Percentiles rank a stretch among this genome's conserved stretches.
These are phyloP conservation scores for Colletotrichum tabaci DNA, from an alignment of 2,329 filamentous ascomycete genomes.

Conservation along the genomic window DNA sequence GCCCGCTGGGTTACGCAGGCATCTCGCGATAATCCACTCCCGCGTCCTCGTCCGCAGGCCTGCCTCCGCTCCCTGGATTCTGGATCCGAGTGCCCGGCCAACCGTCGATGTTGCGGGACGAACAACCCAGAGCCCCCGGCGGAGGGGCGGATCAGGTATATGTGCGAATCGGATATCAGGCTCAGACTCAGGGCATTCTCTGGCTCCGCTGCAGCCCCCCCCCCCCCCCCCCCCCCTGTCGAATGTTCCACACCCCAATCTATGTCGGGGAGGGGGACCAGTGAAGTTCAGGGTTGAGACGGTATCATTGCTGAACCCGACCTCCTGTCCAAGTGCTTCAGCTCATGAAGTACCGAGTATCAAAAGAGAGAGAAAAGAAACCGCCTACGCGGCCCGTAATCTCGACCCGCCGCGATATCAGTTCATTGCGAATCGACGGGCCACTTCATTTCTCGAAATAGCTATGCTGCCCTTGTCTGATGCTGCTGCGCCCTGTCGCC, in stretches of 20 bases:
- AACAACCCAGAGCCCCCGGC: slow-evolving; percentile 4
- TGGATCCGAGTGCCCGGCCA: too few relatives aligned
- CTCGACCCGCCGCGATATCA: neutral
- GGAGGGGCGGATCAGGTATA: slow-evolving; percentile 3
- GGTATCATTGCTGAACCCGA: slow-evolving; percentile 15
- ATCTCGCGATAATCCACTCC: neutral
- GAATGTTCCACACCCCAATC: neutral
- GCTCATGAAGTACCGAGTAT: neutral
- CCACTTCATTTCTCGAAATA: neutral
- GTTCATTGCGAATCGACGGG: neutral
- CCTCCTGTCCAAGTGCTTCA: neutral
- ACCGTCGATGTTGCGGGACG: slow-evolving; percentile 2
- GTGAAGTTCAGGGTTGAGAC: slow-evolving; percentile 27
- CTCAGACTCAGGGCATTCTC: slow-evolving; percentile 25
- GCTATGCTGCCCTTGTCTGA: neutral
- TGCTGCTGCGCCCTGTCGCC: slow-evolving; percentile 11
- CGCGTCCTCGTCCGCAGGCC: slow-evolving; percentile 13
- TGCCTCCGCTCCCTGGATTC: neutral
- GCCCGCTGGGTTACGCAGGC: neutral
- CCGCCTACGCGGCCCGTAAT: neutral
- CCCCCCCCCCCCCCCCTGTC: neutral
- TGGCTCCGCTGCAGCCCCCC: slow-evolving; percentile 3
- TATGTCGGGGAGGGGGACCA: neutral
- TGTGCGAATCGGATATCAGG: slow-evolving; percentile 10
- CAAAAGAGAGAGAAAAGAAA: too few relatives aligned